Evolutionary conservation across 1,139 yeast species (phyloP), one percentile per base, ranked within the genome.

Genomic region (Yamadazyma mexicana): DNA sequence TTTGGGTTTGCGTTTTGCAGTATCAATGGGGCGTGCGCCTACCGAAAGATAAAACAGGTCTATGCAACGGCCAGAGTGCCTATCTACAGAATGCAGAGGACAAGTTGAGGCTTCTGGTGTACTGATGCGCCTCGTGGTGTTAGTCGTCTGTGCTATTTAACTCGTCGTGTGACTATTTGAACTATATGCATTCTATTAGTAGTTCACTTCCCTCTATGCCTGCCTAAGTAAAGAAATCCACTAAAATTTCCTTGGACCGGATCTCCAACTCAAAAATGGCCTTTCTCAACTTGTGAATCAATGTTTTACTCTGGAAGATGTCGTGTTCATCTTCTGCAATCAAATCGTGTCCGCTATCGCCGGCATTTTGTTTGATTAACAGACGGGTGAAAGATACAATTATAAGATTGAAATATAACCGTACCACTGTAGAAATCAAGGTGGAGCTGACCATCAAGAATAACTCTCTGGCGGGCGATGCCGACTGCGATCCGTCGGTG

Each of bases 391-490:
- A 87, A 35, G 88, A 73, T 39, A 81, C 55, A 20, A 87, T 58
- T 8, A 86, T 75, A 44, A 83, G 64, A 35, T 82, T 78, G 62
- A 83, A 85, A 62, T 88, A 87, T 33, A 83, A 46, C 45, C 95
- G 72, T 24, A 75, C 56, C 7, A 66, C 64, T n/a, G 79, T 64
- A 20, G 84, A 69, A 10, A 69, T 56, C 4, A 83, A 52, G 0
- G 87, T 80, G 15, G 81, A 64, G 12, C 79, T 58, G 18, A 82
- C 66, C 2, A 89, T 85, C 50, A 83, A 69, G 37, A 83, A 79
- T 40, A 87, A 73, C 56, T 89, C 97, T 53, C 87, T 79, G 2
- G 76, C 69, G 32, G 81, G 75, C 0, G 88, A 71, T 1, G 92
- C 91, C 33, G 88, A 79, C 54, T 83, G 85, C 10, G 72, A 61